These are phyloP conservation scores for Cydonia oblonga DNA, from an alignment of 331 rosid species.

Conservation along the genomic window DNA sequence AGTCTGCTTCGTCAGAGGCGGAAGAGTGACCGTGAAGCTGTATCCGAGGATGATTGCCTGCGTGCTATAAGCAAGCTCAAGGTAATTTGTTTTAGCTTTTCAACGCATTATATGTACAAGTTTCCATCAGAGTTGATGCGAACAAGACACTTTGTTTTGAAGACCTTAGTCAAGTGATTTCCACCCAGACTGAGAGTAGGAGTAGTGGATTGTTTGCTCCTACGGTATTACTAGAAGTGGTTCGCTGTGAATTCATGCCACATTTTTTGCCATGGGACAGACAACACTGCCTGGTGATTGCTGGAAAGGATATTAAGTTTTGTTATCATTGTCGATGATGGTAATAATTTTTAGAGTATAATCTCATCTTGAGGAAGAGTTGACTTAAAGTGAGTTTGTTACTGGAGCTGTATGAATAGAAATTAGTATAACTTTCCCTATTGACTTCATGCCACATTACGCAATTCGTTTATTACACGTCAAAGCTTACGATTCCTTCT, in stretches of 20 bases:
- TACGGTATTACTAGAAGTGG: too few species aligned
- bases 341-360: background rate
- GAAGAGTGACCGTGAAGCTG: slow-evolving; percentile 72
- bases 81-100: slow-evolving; percentile 36
- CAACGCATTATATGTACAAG: background rate
- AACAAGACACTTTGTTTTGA: too few species aligned
- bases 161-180: too few species aligned
- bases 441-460: too few species aligned
- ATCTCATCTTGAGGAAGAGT: background rate
- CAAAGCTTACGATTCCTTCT: background rate
- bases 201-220: too few species aligned
- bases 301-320: background rate
- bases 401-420: background rate
- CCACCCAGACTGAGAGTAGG: too few species aligned
- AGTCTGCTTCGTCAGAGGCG: slow-evolving; percentile 58
- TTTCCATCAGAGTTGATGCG: too few species aligned
- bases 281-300: too few species aligned
- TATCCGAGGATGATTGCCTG: slow-evolving; percentile 91
- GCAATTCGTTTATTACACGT: background rate
- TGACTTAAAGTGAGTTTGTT: background rate
- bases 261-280: too few species aligned
- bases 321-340: background rate
- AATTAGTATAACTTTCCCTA: too few species aligned
- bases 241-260: too few species aligned
- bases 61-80: slow-evolving; percentile 90